These are phyloP conservation scores for Sanguinoderma infundibulare DNA, from an alignment of 1,284 basidiomycete genomes.

Conservation along the genomic window DNA sequence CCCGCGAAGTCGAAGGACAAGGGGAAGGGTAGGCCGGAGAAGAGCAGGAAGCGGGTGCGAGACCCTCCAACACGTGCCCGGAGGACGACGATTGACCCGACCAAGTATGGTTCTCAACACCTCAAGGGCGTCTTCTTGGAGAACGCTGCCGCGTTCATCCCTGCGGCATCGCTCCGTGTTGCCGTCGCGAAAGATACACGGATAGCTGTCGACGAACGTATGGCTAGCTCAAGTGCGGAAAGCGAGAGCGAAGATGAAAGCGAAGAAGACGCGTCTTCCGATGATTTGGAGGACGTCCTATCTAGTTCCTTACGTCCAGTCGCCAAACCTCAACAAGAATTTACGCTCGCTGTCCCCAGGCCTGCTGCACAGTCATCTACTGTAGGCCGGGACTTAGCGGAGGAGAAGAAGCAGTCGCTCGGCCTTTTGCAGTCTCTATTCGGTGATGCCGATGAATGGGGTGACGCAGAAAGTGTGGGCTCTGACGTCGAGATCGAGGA, in stretches of 20 bases:
- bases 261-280: slow-evolving; percentile 2
- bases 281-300: not conserved
- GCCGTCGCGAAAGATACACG: not conserved
- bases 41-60: slow-evolving; percentile 29
- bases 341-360: not conserved
- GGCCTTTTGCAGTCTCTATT: slow-evolving; percentile 58
- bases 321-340: not conserved
- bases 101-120: slow-evolving; percentile 66
- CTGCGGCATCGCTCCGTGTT: not conserved
- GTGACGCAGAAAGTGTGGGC: slow-evolving; percentile 55
- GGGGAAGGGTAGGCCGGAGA: slow-evolving; percentile 22
- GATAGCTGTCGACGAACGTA: not conserved
- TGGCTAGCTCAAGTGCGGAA: slow-evolving; percentile 4
- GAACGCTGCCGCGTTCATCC: slow-evolving; percentile 25
- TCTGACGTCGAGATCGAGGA: slow-evolving; percentile 54
- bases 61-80: slow-evolving; percentile 50
- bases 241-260: slow-evolving; percentile 15
- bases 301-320: not conserved
- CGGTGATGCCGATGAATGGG: slow-evolving; percentile 52
- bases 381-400: slow-evolving; percentile 37
- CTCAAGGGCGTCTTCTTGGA: slow-evolving; percentile 71
- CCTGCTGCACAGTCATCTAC: not conserved
- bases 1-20: slow-evolving; percentile 25
- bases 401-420: slow-evolving; percentile 53
- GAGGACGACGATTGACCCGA: slow-evolving; percentile 65